phyloP scores from a whole-genome alignment of 345 rosid species.

The Microthlaspi erraticum region DNA sequence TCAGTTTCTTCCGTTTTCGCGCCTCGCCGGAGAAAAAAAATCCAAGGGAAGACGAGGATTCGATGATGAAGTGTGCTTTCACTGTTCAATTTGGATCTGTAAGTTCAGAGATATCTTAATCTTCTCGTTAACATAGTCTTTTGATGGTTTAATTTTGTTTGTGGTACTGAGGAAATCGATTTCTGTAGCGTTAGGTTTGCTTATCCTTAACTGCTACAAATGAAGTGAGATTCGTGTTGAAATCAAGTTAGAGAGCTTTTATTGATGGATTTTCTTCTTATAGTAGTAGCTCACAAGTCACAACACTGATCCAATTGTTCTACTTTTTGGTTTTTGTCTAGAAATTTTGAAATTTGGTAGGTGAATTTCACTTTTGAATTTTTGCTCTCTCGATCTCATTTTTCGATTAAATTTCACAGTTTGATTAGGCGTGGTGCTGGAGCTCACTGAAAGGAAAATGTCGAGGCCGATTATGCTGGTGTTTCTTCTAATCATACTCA shows the following conservation, averaged over 20 bases:
- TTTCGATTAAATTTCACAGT: neutral
- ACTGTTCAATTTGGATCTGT: constrained; percentile 47
- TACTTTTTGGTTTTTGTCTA: neutral
- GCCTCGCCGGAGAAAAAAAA: neutral
- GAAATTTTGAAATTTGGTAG: neutral
- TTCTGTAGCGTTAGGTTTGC: neutral
- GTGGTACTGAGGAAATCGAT: neutral
- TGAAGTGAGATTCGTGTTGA: neutral
- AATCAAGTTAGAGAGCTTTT: neutral
- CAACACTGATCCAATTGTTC: neutral
- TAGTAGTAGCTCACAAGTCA: constrained; percentile 5
- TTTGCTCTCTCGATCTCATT: constrained; percentile 6
- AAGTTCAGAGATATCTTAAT: constrained; percentile 28
- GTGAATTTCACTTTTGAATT: neutral
- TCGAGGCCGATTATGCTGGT: constrained; percentile 80
- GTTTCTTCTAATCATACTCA: constrained; percentile 71
- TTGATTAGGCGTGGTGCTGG: neutral
- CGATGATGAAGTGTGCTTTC: constrained; percentile 51
- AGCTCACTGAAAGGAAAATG: constrained; percentile 59
- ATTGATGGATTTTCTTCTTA: neutral
- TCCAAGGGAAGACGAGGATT: constrained; percentile 18
- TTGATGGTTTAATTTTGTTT: constrained; percentile 13
- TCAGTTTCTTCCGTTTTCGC: neutral
- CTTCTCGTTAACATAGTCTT: neutral
- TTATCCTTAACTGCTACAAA: neutral